Evolutionary conservation across 2,329 filamentous ascomycete genomes (phyloP).

Genomic region (Blastomyces silverae): DNA sequence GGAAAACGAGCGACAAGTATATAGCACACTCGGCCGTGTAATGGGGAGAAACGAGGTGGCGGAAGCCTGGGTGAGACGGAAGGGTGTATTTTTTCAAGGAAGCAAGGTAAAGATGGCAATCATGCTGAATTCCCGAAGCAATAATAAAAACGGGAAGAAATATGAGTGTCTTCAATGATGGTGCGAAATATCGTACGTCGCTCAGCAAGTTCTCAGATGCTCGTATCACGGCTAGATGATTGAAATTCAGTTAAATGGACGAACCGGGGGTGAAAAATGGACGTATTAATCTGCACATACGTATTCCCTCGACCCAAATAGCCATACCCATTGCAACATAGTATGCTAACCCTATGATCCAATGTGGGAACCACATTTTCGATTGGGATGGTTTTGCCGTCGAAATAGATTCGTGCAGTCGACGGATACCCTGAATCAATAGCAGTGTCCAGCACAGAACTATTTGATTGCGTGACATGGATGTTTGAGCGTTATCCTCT

Average conservation of each 20-base stretch:
- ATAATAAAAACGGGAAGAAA: conserved; percentile 59
- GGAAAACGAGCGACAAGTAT: conserved; percentile 69
- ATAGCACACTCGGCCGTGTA: conserved; percentile 84
- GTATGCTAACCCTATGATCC: conserved; percentile 68
- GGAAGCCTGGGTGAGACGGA: conserved; percentile 66
- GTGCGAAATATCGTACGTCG: conserved; percentile 36
- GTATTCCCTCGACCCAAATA: conserved; percentile 75
- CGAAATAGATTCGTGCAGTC: conserved; percentile 66
- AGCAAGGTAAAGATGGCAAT: conserved; percentile 63
- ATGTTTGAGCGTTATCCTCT: conserved; percentile 30
- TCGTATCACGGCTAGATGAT: conserved; percentile 16
- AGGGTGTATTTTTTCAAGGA: conserved; percentile 75
- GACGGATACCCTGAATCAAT: conserved; percentile 64
- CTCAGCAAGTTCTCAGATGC: conserved; percentile 16
- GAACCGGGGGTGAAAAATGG: conserved; percentile 6
- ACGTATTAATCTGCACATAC: conserved; percentile 43
- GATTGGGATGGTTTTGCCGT: conserved; percentile 62
- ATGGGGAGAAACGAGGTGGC: conserved; percentile 71
- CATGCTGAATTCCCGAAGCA: conserved; percentile 66
- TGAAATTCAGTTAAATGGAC: conserved; percentile 12
- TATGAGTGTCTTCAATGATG: conserved; percentile 48
- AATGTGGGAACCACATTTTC: conserved; percentile 80
- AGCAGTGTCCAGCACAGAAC: conserved; percentile 64
- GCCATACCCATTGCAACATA: conserved; percentile 68
- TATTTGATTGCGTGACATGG: conserved; percentile 58